phyloP scores from a whole-genome alignment of 192 early-diverging fungal genomes.

The Glomus cerebriforme region DNA sequence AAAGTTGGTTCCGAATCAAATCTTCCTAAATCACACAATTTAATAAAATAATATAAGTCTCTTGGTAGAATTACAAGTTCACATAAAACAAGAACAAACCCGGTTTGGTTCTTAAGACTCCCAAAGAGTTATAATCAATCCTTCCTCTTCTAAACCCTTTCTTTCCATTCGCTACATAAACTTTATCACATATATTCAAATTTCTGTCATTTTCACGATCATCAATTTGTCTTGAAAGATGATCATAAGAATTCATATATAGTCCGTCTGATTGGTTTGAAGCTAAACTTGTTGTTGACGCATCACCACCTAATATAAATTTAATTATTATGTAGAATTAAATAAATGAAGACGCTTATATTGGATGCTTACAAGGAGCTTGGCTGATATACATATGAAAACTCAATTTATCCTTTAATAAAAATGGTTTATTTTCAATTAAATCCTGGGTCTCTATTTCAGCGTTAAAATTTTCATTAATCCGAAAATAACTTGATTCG shows the following conservation, averaged over 20 bases:
- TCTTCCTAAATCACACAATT: conserved; percentile 44
- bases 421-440: conserved; percentile 27
- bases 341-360: not conserved
- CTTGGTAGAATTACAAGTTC: not conserved
- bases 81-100: conserved; percentile 36
- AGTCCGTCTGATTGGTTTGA: conserved; percentile 12
- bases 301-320: conserved; percentile 68
- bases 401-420: conserved; percentile 28
- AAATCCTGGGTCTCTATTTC: conserved; percentile 27
- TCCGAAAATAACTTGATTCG: conserved; percentile 33
- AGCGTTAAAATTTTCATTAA: conserved; percentile 9
- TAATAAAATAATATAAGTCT: too few relatives aligned
- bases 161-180: not conserved
- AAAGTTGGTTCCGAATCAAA: conserved; percentile 70
- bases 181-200: not conserved
- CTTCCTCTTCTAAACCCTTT: conserved; percentile 62
- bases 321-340: not conserved
- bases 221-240: not conserved
- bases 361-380: conserved; percentile 64
- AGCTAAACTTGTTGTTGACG: conserved; percentile 63
- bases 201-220: not conserved
- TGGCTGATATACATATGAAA: conserved; percentile 82
- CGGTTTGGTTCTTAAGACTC: conserved; percentile 77
- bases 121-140: conserved; percentile 54
- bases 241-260: not conserved